These are phyloP conservation scores for sunflower (Helianthus annuus) DNA, from an alignment of 129 eudicot species.

Conservation along the genomic window DNA sequence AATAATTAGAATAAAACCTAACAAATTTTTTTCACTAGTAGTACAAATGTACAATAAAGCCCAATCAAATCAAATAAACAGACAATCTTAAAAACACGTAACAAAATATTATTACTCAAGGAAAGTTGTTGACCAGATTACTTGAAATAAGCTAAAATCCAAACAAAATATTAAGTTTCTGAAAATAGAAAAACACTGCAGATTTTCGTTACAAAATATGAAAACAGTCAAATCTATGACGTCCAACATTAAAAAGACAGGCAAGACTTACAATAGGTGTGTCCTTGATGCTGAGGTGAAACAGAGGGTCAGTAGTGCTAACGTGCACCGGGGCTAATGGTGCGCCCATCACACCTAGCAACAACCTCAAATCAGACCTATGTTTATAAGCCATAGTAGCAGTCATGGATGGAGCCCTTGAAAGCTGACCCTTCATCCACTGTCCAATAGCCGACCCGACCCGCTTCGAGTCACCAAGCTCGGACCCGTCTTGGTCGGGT, in stretches of 20 bases:
- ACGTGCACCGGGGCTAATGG: conserved; percentile 86
- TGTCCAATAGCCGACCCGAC: conserved; percentile 64
- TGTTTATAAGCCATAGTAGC: conserved; percentile 44
- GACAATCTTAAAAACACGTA: neutral
- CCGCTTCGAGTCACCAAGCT: conserved; percentile 70
- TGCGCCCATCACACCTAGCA: conserved; percentile 95
- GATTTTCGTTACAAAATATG: neutral
- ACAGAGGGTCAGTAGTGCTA: conserved; percentile 61
- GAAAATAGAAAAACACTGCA: neutral
- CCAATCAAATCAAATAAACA: neutral
- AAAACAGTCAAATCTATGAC: conserved; percentile 1
- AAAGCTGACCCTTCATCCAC: conserved; percentile 76
- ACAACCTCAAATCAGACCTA: conserved; percentile 75
- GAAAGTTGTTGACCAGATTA: neutral
- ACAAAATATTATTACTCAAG: neutral
- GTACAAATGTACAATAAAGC: too few species aligned
- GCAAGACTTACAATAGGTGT: conserved; percentile 70
- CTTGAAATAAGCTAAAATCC: conserved; percentile 11
- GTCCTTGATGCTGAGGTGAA: conserved; percentile 81
- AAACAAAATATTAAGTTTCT: conserved; percentile 4
- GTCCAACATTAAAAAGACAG: conserved; percentile 19
- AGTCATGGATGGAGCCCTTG: conserved; percentile 63
- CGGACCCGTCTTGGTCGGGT: conserved; percentile 75
- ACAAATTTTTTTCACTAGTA: too few species aligned
- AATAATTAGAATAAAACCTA: too few species aligned